These are phyloP conservation scores for Acacia melanoxylon DNA, from an alignment of 306 rosid species.

Conservation along the genomic window DNA sequence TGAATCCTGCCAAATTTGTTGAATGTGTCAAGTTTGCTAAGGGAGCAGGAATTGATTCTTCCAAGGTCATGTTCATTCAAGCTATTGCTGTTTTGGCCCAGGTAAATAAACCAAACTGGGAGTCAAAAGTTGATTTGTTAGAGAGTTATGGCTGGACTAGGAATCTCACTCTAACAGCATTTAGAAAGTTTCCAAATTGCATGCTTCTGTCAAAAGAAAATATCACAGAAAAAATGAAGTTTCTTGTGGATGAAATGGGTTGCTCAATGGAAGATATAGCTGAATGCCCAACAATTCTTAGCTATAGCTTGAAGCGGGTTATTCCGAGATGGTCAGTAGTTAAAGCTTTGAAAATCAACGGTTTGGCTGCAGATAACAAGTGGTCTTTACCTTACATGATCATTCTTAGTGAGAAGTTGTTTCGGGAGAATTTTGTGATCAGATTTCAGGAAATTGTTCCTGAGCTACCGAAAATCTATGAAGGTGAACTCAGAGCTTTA, in stretches of 20 bases:
- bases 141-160: background rate
- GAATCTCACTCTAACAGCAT: background rate
- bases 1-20: background rate
- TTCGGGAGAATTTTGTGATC: background rate
- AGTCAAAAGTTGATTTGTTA: background rate
- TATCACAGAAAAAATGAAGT: background rate
- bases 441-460: background rate
- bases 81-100: background rate
- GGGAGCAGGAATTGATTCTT: background rate
- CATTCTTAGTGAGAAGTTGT: background rate
- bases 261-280: background rate
- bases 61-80: background rate
- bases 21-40: background rate
- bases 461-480: background rate
- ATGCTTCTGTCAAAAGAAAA: background rate
- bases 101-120: background rate
- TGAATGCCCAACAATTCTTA: background rate
- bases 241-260: background rate
- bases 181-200: background rate
- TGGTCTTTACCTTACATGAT: background rate
- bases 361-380: background rate
- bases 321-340: background rate
- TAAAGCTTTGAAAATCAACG: background rate
- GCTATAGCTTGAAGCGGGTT: background rate
- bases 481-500: too few relatives aligned